Evolutionary conservation across 2,329 filamentous ascomycete genomes (phyloP).

Genomic region (Stagonosporopsis cucurbitacearum): DNA sequence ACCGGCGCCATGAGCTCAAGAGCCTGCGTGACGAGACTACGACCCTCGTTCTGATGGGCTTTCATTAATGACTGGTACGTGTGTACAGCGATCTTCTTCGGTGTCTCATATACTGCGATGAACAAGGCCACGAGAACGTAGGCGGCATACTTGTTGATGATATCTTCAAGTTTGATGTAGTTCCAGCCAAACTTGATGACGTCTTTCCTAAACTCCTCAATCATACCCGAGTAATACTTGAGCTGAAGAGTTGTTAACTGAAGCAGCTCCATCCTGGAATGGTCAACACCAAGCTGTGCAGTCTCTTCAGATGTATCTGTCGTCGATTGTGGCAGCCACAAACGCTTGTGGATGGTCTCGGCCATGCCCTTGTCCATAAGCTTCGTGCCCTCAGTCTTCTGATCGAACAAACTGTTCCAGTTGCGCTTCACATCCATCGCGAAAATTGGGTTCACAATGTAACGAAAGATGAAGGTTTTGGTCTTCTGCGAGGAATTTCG

Average conservation of each 20-base stretch:
- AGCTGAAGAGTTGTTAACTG: slow-evolving; percentile 94
- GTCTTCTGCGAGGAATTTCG: slow-evolving; percentile 83
- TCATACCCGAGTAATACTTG: slow-evolving; percentile 87
- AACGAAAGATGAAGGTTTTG: slow-evolving; percentile 90
- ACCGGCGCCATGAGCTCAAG: slow-evolving; percentile 95
- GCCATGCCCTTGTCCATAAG: slow-evolving; percentile 88
- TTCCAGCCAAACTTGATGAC: slow-evolving; percentile 99
- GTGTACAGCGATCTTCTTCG: slow-evolving; percentile 92
- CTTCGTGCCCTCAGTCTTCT: slow-evolving; percentile 64
- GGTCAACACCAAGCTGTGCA: slow-evolving; percentile 85
- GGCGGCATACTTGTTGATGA: slow-evolving; percentile 98
- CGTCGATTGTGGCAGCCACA: slow-evolving; percentile 86
- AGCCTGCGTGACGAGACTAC: slow-evolving; percentile 89
- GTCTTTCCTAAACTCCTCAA: slow-evolving; percentile 93
- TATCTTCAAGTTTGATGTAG: slow-evolving; percentile 93
- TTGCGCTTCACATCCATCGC: slow-evolving; percentile 94
- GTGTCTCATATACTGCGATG: slow-evolving; percentile 95
- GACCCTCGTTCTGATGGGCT: slow-evolving; percentile 93
- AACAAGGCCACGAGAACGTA: slow-evolving; percentile 98
- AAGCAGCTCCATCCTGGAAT: slow-evolving; percentile 93
- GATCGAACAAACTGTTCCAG: slow-evolving; percentile 64
- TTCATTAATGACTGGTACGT: slow-evolving; percentile 91
- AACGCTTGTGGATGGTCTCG: slow-evolving; percentile 86
- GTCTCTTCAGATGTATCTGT: slow-evolving; percentile 84
- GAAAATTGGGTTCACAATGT: slow-evolving; percentile 93